Conservation (phyloP, 2,329 filamentous ascomycete genomes). For the Fusarium transvaalense region DNA sequence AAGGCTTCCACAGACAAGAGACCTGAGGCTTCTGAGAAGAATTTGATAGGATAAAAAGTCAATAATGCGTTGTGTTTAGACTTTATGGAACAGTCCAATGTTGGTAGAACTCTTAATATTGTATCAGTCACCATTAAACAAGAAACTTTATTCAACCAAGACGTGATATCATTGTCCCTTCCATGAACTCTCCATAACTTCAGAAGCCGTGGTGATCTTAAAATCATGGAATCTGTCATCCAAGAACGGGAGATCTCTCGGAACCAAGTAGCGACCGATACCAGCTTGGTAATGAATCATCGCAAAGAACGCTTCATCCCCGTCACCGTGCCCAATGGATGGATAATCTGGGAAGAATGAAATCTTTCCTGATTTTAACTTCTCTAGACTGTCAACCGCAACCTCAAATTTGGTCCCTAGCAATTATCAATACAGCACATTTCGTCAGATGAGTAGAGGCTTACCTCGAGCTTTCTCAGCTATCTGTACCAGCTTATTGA, state of each 20-base stretch:
- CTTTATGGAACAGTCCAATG: background rate
- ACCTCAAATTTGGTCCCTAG: conserved; percentile 34
- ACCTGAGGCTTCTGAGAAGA: conserved; percentile 13
- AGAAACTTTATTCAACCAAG: background rate
- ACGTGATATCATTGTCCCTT: background rate
- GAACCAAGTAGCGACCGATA: conserved; percentile 24
- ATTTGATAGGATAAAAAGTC: conserved; percentile 29
- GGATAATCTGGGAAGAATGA: conserved; percentile 43
- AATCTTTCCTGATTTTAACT: conserved; percentile 42
- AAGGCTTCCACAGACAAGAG: conserved; percentile 12
- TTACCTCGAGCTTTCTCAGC: conserved; percentile 36
- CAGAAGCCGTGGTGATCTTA: conserved; percentile 14
- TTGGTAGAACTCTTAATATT: background rate
- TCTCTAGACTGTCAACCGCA: conserved; percentile 36
- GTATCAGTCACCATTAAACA: background rate
- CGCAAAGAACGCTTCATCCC: conserved; percentile 40
- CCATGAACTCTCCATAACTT: conserved; percentile 43
- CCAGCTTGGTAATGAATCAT: conserved; percentile 39
- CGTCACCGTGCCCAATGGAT: conserved; percentile 25
- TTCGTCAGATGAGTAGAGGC: accelerated
- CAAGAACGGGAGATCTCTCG: background rate
- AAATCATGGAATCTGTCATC: conserved; percentile 34
- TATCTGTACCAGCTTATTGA: conserved; percentile 22
- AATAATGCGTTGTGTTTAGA: background rate
- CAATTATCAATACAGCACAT: accelerated